phyloP scores from a whole-genome alignment of 2,329 filamentous ascomycete species.

The Aspergillus viridinutans region DNA sequence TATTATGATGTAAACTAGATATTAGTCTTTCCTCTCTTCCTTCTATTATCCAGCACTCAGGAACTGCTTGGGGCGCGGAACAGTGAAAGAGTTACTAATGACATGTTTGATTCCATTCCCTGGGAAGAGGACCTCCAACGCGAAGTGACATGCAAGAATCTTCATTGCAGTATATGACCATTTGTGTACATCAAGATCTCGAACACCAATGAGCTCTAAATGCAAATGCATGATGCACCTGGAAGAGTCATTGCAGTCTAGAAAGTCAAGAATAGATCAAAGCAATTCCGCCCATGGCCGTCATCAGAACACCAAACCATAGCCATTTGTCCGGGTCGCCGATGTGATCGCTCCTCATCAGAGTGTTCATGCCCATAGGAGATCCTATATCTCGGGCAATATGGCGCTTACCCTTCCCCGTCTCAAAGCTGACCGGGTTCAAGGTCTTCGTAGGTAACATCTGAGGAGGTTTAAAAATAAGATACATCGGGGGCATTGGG shows the following conservation, averaged over 20 bases:
- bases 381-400: conserved; percentile 11
- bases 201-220: conserved; percentile 3
- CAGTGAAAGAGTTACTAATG: not conserved
- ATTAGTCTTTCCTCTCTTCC: not conserved
- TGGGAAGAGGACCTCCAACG: conserved; percentile 1
- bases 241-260: not conserved
- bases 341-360: conserved; percentile 30
- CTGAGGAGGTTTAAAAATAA: conserved; percentile 58
- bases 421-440: conserved; percentile 50
- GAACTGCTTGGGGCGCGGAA: not conserved
- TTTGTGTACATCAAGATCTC: not conserved
- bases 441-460: conserved; percentile 68
- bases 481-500: conserved; percentile 64
- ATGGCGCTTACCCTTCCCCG: conserved; percentile 33
- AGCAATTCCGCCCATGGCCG: conserved; percentile 40
- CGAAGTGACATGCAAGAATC: conserved; percentile 1
- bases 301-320: conserved; percentile 48
- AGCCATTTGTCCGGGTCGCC: conserved; percentile 42
- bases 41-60: not conserved
- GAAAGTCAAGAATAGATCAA: conserved; percentile 30
- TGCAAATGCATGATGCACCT: not conserved
- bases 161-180: not conserved
- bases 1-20: conserved; percentile 17
- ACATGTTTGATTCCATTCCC: not conserved
- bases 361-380: conserved; percentile 21